Percentiles rank a stretch among this genome's conserved stretches.
phyloP scores from a whole-genome alignment of 2,329 filamentous ascomycete genomes.

The Elsinoe ampelina region DNA sequence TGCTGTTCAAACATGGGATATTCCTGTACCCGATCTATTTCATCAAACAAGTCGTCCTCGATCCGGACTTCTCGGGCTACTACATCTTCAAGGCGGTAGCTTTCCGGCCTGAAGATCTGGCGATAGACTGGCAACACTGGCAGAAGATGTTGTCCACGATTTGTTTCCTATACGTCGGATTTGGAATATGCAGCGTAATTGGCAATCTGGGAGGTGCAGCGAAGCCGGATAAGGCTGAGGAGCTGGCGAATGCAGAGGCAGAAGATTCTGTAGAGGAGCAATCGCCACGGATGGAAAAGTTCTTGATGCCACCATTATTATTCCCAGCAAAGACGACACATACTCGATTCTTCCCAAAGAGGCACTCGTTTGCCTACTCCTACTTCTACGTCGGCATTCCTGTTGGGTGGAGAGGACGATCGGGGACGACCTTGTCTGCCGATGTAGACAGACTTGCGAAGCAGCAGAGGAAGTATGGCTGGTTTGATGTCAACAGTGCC shows the following conservation, averaged over 20 bases:
- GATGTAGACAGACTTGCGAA: slow-evolving; percentile 20
- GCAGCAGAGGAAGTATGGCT: slow-evolving; percentile 31
- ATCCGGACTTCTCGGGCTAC: neutral
- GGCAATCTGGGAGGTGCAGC: too few relatives aligned
- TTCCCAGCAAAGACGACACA: slow-evolving; percentile 60
- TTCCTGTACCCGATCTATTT: neutral
- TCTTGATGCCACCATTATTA: slow-evolving; percentile 41
- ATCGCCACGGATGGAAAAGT: slow-evolving; percentile 22
- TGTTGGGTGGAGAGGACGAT: slow-evolving; percentile 49
- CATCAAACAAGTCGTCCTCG: neutral
- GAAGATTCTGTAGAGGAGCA: neutral
- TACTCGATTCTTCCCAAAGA: slow-evolving; percentile 55
- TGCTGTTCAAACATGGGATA: neutral
- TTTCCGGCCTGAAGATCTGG: neutral
- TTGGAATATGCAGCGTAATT: neutral
- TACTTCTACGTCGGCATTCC: slow-evolving; percentile 63
- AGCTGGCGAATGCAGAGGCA: neutral
- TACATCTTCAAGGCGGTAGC: neutral
- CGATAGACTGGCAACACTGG: neutral
- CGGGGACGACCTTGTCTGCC: slow-evolving; percentile 48
- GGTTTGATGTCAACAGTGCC: slow-evolving; percentile 51
- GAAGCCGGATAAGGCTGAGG: neutral
- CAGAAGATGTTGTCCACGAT: neutral
- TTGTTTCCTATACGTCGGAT: neutral
- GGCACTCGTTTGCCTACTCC: slow-evolving; percentile 59